Percentiles rank a stretch among this genome's conserved stretches.
These are phyloP conservation scores for Avena eriantha DNA, from an alignment of 176 grass and related monocot genomes.

Conservation along the genomic window DNA sequence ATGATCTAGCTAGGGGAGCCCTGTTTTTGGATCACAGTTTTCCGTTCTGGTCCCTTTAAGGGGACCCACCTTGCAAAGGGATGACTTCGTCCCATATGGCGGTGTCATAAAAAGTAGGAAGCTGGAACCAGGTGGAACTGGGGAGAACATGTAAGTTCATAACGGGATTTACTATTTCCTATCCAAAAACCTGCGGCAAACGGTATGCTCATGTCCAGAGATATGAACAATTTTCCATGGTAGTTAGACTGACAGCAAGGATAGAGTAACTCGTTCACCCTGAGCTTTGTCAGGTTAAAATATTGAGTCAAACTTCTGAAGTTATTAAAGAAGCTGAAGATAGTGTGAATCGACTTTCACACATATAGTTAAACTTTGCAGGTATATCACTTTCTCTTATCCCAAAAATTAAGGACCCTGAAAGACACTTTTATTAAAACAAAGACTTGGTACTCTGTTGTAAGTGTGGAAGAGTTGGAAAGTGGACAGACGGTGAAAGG, in stretches of 20 bases:
- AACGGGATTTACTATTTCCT: not conserved
- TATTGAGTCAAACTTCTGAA: slow-evolving; percentile 25
- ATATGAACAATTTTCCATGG: not conserved
- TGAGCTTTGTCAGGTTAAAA: slow-evolving; percentile 8
- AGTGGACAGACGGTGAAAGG: slow-evolving; percentile 6
- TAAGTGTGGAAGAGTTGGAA: not conserved
- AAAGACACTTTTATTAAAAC: slow-evolving; percentile 27
- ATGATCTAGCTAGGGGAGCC: slow-evolving; percentile 10
- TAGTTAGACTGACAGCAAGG: slow-evolving; percentile 22
- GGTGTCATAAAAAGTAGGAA: slow-evolving; percentile 2
- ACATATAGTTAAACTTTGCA: slow-evolving; percentile 13
- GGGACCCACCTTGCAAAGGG: not conserved
- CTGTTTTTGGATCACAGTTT: slow-evolving; percentile 16
- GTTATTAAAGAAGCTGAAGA: slow-evolving; percentile 35
- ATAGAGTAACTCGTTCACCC: slow-evolving; percentile 1
- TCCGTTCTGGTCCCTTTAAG: not conserved
- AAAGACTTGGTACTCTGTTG: not conserved
- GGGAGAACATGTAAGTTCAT: not conserved
- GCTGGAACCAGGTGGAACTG: not conserved
- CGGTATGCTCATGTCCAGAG: slow-evolving; percentile 1
- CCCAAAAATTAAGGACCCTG: not conserved
- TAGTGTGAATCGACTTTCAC: slow-evolving; percentile 4
- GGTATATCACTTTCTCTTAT: not conserved
- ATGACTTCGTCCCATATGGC: not conserved
- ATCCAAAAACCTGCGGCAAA: slow-evolving; percentile 10